These are phyloP conservation scores for Silene coronaria DNA, from an alignment of 179 eudicot species.

Conservation along the genomic window DNA sequence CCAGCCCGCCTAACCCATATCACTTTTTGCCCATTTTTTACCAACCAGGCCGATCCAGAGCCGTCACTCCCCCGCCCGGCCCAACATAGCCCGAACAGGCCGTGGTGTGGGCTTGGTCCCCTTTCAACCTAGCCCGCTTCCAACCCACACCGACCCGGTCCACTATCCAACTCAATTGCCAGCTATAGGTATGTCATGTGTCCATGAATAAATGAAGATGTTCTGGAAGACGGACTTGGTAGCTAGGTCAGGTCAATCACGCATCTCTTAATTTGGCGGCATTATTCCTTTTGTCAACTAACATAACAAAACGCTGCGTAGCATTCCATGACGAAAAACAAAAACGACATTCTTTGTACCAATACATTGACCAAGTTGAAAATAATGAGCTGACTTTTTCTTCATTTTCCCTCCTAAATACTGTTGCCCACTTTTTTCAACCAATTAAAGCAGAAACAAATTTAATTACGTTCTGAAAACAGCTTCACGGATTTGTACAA, in stretches of 20 bases:
- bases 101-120: no score
- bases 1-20: no score
- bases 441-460: background rate
- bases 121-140: no score
- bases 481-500: background rate
- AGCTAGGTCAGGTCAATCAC: background rate
- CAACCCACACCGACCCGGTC: no score
- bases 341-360: background rate
- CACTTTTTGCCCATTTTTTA: no score
- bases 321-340: background rate
- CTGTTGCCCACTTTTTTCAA: background rate
- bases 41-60: no score
- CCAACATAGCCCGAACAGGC: no score
- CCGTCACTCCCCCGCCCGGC: no score
- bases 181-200: no score
- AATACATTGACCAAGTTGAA: background rate
- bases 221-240: background rate
- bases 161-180: no score
- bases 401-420: conserved; percentile 22
- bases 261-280: background rate
- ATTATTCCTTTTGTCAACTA: conserved; percentile 6
- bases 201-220: background rate
- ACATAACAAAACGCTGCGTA: background rate
- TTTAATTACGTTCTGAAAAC: background rate
- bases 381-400: background rate